Percentiles rank a stretch among this genome's conserved stretches.
These are phyloP conservation scores for Aspergillus heteromorphus DNA, from an alignment of 495 filamentous ascomycete genomes.

Conservation along the genomic window DNA sequence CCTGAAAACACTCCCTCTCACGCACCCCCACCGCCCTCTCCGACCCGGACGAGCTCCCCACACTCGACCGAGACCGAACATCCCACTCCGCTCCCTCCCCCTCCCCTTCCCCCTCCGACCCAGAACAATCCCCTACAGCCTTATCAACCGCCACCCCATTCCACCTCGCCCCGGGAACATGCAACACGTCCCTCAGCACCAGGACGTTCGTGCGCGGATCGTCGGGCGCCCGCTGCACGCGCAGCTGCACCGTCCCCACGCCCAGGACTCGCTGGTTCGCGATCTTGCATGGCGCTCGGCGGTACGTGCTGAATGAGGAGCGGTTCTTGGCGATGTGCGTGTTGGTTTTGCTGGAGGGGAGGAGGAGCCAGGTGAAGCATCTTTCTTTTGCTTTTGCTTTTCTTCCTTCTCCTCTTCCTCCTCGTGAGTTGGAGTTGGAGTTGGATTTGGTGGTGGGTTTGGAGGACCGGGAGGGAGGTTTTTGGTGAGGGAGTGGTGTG, in stretches of 20 bases:
- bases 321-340: slow-evolving; percentile 25
- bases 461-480: background rate
- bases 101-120: background rate
- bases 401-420: too few species aligned
- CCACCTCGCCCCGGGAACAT: slow-evolving; percentile 20
- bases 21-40: background rate
- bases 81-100: background rate
- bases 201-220: slow-evolving; percentile 11
- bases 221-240: slow-evolving; percentile 7
- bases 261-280: slow-evolving; percentile 11
- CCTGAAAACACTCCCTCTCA: slow-evolving; percentile 8
- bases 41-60: background rate
- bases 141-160: slow-evolving; percentile 19
- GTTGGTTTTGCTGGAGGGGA: slow-evolving; percentile 9
- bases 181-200: slow-evolving; percentile 21
- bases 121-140: background rate
- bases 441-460: background rate
- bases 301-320: slow-evolving; percentile 20
- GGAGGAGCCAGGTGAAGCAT: slow-evolving; percentile 26
- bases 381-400: too few species aligned
- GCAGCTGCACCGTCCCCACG: slow-evolving; percentile 20
- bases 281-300: slow-evolving; percentile 12
- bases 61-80: background rate
- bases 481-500: background rate
- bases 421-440: too few species aligned